Evolutionary conservation across 345 rosid genomes (phyloP), one percentile per base, ranked within the genome.

Genomic region (Populus simonii): DNA sequence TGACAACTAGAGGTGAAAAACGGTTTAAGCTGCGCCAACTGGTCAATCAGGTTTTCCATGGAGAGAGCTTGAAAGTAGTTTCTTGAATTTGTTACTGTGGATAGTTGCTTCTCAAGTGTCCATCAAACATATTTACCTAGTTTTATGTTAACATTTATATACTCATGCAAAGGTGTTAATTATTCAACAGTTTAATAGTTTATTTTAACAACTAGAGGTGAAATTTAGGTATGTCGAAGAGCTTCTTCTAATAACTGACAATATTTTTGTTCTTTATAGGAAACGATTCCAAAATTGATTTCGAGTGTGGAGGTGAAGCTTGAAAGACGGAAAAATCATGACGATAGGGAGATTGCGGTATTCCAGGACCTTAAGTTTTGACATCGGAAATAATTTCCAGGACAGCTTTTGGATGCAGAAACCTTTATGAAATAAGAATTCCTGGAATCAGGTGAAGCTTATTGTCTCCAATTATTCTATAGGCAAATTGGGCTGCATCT

Each of bases 301-400:
- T 74, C 71, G 17, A 80, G 87, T 38, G 84, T 79, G 35, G 84
- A 86, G 68, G 70, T 70, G 82, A 86, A 85, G 90, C 66, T 88
- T 12, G 81, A 85, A 36, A 80, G 83, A 76, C 82, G 90, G 89
- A 82, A 78, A 76, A 31, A 66, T 36, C 62, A 45, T 22, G 66
- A 71, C 35, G 86, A 74, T 0, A 77, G 74, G 39, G 88, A 89
- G 83, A 84, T 88, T 7, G 89, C 83, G 18, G 86, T 77, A 36
- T 80, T 65, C 66, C 59, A 79, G 16, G 88, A 89, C 70, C 68
- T 86, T 31, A 89, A 47, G 13, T 83, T 29, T 78, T 89, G 59
- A 85, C 89, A 18, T 85, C 90, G 36, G 89, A 87, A 80, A 67
- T 87, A 31, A 89, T 85, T 72, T 86, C 88, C 9, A 82, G 89